Base-by-base conservation (phyloP, 192 early-diverging fungal genomes). In the Mortierella claussenii region DNA sequence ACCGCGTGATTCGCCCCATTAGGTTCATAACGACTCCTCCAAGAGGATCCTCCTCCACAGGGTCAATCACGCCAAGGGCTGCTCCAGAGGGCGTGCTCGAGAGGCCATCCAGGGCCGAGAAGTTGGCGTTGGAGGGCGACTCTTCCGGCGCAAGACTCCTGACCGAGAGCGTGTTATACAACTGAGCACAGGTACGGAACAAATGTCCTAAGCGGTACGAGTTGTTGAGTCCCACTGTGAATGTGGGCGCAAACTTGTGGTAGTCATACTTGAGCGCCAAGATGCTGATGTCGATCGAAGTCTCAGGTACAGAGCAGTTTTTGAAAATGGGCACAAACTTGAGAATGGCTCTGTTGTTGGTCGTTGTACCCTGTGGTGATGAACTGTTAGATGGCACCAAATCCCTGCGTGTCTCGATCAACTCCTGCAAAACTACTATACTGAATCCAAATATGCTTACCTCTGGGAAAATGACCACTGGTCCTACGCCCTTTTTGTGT, bases 311-410 rank as follows among this genome's bases (percentile, higher is more conserved):
- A n/a, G 69, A 73, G 21, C 78, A 79, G 8, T 84, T 80, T 43
- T 88, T 84, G 67, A 95, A 95, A 20, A 95, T 75, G 4, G 92
- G 89, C 23, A 86, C 62, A 31, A 95, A 87, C 65, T 92, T 90
- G 10, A 96, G 80, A 26, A 96, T 73, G 7, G 94, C 95, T 6
- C 91, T 81, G n/a, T 93, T 93, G 74, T 96, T 96, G 24, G 89
- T 89, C 11, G 95, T 95, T 0, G 95, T 94, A 42, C 88, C 90
- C 88, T 89, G 18, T 42, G 6, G 26, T n/a, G n/a, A n/a, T n/a
- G n/a, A n/a, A n/a, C n/a, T n/a, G n/a, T n/a, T n/a, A n/a, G n/a
- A n/a, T n/a, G n/a, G n/a, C n/a, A n/a, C n/a, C n/a, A n/a, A n/a
- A n/a, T n/a, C n/a, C n/a, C n/a, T n/a, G n/a, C n/a, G n/a, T n/a